Evolutionary conservation across 2,329 filamentous ascomycete genomes (phyloP).

Genomic region (Fusarium sp.): DNA sequence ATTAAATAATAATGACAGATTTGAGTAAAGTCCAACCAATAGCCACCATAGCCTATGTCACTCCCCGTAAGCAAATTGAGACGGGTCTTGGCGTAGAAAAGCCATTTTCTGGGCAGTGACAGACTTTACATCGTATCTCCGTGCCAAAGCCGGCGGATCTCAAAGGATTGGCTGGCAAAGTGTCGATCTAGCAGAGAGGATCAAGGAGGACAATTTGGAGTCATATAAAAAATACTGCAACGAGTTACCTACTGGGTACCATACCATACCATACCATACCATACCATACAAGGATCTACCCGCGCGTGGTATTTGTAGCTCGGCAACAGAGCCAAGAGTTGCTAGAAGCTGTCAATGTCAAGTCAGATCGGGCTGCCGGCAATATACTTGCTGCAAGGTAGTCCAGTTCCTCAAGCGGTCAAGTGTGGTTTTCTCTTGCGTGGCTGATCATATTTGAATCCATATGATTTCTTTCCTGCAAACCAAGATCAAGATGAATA

Average conservation of each 20-base stretch:
- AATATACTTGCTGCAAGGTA: not conserved
- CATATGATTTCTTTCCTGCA: conserved; percentile 1
- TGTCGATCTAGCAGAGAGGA: conserved; percentile 1
- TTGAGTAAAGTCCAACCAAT: conserved; percentile 15
- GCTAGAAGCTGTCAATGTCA: conserved; percentile 3
- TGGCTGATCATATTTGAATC: not conserved
- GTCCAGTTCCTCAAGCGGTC: not conserved
- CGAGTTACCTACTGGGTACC: not conserved
- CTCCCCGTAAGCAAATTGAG: not conserved
- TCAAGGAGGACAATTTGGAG: not conserved
- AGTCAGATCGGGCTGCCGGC: conserved; percentile 14
- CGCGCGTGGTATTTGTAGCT: not conserved
- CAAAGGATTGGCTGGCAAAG: not conserved
- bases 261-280: too few species aligned
- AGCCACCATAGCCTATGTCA: conserved; percentile 16
- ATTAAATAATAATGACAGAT: conserved; percentile 1
- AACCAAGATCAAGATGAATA: conserved; percentile 6
- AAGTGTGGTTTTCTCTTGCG: not conserved
- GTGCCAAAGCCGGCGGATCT: conserved; percentile 38
- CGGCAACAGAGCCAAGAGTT: not conserved
- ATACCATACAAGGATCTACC: not conserved
- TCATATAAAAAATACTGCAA: not conserved
- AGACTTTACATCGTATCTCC: conserved; percentile 32
- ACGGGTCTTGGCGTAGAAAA: not conserved
- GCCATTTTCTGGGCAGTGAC: conserved; percentile 9